phyloP scores from a whole-genome alignment of 371 early-diverging fungal genomes.

The Coelomomyces lativittatus region DNA sequence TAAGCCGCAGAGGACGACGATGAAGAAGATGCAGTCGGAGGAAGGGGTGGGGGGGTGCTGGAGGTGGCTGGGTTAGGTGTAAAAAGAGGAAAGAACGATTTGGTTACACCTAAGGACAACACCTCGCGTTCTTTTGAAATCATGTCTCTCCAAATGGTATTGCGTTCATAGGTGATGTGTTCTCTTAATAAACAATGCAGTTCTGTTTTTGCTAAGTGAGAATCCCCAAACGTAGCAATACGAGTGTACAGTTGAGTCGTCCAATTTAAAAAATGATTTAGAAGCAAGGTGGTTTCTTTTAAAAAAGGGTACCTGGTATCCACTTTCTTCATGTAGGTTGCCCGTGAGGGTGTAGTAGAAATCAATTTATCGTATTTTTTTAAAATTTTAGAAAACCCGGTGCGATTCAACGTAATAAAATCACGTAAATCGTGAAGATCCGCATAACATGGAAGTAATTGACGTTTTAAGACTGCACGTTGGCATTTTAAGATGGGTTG shows the following conservation, averaged over 20 bases:
- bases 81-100: conserved; percentile 5
- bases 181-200: conserved; percentile 67
- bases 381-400: conserved; percentile 84
- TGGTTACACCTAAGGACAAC: conserved; percentile 8
- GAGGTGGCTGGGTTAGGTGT: conserved; percentile 4
- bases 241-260: conserved; percentile 48
- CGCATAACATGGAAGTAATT: no score
- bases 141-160: conserved; percentile 94
- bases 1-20: no score
- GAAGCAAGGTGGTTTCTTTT: conserved; percentile 17
- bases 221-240: conserved; percentile 25
- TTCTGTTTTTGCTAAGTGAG: conserved; percentile 47
- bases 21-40: no score
- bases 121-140: conserved; percentile 62
- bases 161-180: conserved; percentile 83
- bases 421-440: conserved; percentile 62
- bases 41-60: no score
- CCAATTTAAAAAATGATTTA: conserved; percentile 29
- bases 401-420: conserved; percentile 76
- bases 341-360: neutral
- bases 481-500: no score
- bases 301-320: conserved; percentile 38
- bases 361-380: conserved; percentile 84
- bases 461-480: no score
- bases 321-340: conserved; percentile 38